Conservation (phyloP, 129 eudicot species). For the Helichrysum umbraculigerum region DNA sequence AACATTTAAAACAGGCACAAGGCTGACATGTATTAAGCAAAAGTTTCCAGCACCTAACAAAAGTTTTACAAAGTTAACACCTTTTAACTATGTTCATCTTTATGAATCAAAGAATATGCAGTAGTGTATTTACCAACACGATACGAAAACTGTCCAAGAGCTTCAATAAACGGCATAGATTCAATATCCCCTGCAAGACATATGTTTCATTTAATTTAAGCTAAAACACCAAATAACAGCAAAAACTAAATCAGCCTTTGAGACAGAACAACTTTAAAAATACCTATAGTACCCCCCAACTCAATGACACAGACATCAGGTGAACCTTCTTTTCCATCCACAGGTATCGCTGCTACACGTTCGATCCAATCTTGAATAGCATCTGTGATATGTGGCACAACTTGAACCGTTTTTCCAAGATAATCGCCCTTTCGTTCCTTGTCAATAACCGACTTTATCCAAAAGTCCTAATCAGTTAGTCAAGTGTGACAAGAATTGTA, state of each 20-base stretch:
- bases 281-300: conserved; percentile 98
- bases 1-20: conserved; percentile 88
- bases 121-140: conserved; percentile 75
- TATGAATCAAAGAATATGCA: neutral
- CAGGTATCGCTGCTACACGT: conserved; percentile 82
- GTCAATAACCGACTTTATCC: conserved; percentile 68
- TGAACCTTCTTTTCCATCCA: conserved; percentile 91
- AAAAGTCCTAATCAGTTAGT: conserved; percentile 25
- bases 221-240: neutral
- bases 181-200: conserved; percentile 81
- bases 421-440: conserved; percentile 97
- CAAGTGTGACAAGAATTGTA: conserved; percentile 1
- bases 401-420: conserved; percentile 92
- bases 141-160: conserved; percentile 89
- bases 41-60: conserved; percentile 81
- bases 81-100: neutral
- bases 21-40: conserved; percentile 95
- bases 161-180: conserved; percentile 96
- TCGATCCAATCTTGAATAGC: conserved; percentile 99
- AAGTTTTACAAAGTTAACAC: neutral
- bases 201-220: neutral
- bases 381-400: conserved; percentile 96
- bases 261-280: neutral
- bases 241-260: neutral
- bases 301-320: conserved; percentile 99